A percentile compares a stretch with the other conserved stretches of the same genome.
Conservation (phyloP, 2,329 filamentous ascomycete species). For the Ascocoryne sarcoides region DNA sequence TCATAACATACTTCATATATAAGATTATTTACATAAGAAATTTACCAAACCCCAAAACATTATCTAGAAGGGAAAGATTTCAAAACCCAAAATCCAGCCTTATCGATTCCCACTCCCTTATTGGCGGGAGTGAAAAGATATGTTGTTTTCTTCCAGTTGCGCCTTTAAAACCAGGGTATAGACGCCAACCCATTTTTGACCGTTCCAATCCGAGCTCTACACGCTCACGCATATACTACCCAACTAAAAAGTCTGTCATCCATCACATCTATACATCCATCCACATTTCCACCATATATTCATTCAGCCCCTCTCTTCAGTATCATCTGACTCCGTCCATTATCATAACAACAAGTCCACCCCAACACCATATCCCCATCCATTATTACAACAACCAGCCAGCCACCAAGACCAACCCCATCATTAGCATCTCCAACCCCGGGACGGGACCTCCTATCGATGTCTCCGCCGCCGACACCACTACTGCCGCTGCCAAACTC, state of each 20-base stretch:
- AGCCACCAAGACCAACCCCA: constrained; percentile 12
- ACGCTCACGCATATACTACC: neutral
- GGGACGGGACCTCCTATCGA: neutral
- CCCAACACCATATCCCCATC: neutral
- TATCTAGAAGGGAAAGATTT: too few species aligned
- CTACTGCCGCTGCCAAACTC: constrained; percentile 32
- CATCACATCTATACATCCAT: neutral
- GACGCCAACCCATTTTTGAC: neutral
- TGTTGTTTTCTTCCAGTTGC: constrained; percentile 3
- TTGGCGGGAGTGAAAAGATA: constrained; percentile 17
- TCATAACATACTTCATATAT: too few species aligned
- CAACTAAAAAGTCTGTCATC: neutral
- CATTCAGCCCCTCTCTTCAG: neutral
- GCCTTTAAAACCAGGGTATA: neutral
- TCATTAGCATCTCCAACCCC: constrained; percentile 5
- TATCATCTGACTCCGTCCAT: neutral
- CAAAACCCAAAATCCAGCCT: neutral
- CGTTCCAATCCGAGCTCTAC: neutral
- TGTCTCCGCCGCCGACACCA: constrained; percentile 2
- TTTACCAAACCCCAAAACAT: too few species aligned
- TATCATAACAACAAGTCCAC: constrained; percentile 5
- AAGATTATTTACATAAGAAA: too few species aligned
- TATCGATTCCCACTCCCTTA: constrained; percentile 19
- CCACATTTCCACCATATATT: neutral
- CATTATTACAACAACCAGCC: constrained; percentile 13